Evolutionary conservation across 805 yeast genomes (phyloP).

Genomic region (Danielia oregonensis): DNA sequence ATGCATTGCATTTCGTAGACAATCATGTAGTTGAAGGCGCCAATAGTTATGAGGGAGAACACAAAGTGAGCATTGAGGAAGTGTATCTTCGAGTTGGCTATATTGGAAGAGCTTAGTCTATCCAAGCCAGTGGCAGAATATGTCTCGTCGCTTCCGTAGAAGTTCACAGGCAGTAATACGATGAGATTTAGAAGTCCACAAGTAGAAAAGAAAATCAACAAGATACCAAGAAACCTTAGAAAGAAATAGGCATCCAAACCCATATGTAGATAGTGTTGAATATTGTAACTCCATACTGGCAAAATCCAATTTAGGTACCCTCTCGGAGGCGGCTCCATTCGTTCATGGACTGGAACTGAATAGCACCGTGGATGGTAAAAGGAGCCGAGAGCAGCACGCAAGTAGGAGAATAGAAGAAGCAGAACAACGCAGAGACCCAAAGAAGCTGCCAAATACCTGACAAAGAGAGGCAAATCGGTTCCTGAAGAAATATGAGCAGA

Average conservation of each 20-base stretch:
- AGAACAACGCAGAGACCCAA: constrained; percentile 52
- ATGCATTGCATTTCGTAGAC: constrained; percentile 52
- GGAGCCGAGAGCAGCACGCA: constrained; percentile 26
- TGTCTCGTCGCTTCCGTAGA: constrained; percentile 31
- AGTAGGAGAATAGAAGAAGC: constrained; percentile 36
- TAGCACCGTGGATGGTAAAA: constrained; percentile 56
- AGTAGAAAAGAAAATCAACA: constrained; percentile 48
- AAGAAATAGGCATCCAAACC: constrained; percentile 80
- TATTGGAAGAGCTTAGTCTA: constrained; percentile 64
- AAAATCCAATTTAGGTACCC: constrained; percentile 57
- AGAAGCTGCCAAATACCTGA: constrained; percentile 55
- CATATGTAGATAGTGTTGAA: constrained; percentile 42
- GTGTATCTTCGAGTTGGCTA: constrained; percentile 48
- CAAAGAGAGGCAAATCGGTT: constrained; percentile 51
- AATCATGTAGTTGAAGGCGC: constrained; percentile 54
- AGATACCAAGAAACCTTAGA: constrained; percentile 53
- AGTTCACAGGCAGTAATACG: constrained; percentile 62
- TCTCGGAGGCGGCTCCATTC: constrained; percentile 34
- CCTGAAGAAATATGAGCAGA: constrained; percentile 58
- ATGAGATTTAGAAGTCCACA: constrained; percentile 55
- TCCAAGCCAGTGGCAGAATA: constrained; percentile 54
- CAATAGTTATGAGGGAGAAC: constrained; percentile 51
- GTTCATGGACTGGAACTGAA: constrained; percentile 38
- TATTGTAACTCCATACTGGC: constrained; percentile 37
- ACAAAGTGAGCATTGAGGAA: constrained; percentile 61